Percentiles rank a stretch among this genome's conserved stretches.
phyloP scores from a whole-genome alignment of 2,329 filamentous ascomycete genomes.

The Scytalidium sp. region DNA sequence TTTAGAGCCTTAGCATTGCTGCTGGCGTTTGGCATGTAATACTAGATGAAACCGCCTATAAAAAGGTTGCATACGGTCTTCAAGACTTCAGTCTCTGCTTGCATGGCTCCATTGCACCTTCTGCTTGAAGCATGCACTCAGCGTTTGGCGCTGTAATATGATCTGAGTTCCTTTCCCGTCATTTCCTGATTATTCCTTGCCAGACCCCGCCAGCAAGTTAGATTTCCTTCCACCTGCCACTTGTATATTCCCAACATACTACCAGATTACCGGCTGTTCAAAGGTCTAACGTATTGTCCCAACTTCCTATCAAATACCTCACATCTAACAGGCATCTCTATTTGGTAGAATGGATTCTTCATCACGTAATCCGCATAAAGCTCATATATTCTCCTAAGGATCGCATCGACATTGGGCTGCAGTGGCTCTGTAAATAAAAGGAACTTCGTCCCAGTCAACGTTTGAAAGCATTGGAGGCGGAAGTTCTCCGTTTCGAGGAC shows the following conservation, averaged over 20 bases:
- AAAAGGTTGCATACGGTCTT: constrained; percentile 8
- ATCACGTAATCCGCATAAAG: constrained; percentile 96
- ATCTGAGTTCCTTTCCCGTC: too few relatives aligned
- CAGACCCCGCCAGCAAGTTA: too few relatives aligned
- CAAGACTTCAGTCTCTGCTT: neutral
- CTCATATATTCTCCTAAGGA: constrained; percentile 86
- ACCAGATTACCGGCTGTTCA: constrained; percentile 53
- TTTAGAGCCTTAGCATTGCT: constrained; percentile 23
- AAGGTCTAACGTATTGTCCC: constrained; percentile 73
- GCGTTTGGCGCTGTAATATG: too few relatives aligned
- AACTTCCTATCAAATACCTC: constrained; percentile 92
- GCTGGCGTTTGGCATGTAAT: constrained; percentile 31
- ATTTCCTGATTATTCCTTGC: too few relatives aligned
- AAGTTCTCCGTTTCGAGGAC: constrained; percentile 94
- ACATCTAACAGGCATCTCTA: constrained; percentile 96
- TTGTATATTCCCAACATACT: neutral
- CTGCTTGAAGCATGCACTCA: too few relatives aligned
- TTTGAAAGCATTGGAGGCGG: constrained; percentile 93
- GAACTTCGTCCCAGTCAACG: constrained; percentile 92
- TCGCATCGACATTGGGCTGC: constrained; percentile 74
- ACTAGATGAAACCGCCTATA: constrained; percentile 24
- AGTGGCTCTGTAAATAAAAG: constrained; percentile 83
- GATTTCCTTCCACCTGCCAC: neutral
- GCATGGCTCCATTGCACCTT: neutral
- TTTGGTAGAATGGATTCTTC: constrained; percentile 98